phyloP scores from a whole-genome alignment of 2,329 filamentous ascomycete genomes.

The Clarireedia homoeocarpa region DNA sequence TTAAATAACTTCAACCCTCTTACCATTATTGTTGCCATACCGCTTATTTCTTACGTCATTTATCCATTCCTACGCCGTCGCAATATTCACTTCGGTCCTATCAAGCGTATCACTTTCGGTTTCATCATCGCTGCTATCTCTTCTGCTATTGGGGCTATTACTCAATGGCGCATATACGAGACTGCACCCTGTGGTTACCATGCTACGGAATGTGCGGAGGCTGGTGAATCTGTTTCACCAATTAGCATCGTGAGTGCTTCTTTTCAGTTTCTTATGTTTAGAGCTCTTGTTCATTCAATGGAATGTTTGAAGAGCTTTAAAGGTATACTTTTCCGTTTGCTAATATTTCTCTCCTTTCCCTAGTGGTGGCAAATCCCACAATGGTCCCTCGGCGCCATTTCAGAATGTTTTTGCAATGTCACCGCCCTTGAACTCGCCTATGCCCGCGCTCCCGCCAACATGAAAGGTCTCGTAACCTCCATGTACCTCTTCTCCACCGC shows the following conservation, averaged over 20 bases:
- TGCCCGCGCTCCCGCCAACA: constrained; percentile 69
- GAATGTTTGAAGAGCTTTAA: no score
- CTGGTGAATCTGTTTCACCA: constrained; percentile 16
- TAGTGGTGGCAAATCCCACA: constrained; percentile 31
- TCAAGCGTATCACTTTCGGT: constrained; percentile 65
- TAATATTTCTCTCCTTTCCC: no score
- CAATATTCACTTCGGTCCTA: constrained; percentile 60
- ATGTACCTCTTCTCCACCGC: constrained; percentile 65
- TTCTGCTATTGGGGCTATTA: constrained; percentile 47
- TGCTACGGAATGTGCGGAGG: constrained; percentile 22
- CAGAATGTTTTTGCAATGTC: constrained; percentile 48
- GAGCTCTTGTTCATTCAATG: neutral
- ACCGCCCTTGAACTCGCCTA: constrained; percentile 68
- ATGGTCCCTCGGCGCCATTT: constrained; percentile 41
- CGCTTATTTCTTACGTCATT: constrained; percentile 57
- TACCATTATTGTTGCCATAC: constrained; percentile 66
- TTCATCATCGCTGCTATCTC: constrained; percentile 57
- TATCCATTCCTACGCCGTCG: constrained; percentile 60
- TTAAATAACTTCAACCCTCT: constrained; percentile 71
- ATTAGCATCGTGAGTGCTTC: constrained; percentile 13
- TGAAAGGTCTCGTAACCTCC: constrained; percentile 65
- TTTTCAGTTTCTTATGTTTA: neutral
- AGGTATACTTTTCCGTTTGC: no score
- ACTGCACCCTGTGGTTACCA: constrained; percentile 47
- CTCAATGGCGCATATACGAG: constrained; percentile 57